Base-by-base conservation (phyloP, 2,329 filamentous ascomycete species). In the Trichoderma breve region DNA sequence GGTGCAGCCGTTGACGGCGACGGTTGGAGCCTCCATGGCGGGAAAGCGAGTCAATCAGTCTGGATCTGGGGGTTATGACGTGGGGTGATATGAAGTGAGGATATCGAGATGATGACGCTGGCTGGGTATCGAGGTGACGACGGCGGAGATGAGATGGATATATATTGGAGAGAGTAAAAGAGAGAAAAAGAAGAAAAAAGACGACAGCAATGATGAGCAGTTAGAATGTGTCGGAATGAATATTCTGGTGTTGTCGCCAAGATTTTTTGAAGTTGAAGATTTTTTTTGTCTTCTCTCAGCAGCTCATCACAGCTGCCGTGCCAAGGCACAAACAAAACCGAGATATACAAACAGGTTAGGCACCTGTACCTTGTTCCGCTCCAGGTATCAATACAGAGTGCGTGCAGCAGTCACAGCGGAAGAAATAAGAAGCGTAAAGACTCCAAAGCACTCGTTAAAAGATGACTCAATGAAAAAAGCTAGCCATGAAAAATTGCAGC, bases 1-100 rank as follows among this genome's bases (percentile, higher is more conserved):
- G 66, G 72, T 73, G 71, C 75, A 75, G 68, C 74, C 75, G 66
- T 76, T 76, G 68, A 77, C 66, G 36, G 63, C 32, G 62, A 79
- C 74, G 21, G 72, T 68, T 18, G 72, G 72, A 2, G 61, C 34
- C 11, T 64, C 28, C 11, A 34, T 39, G n/a, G 30, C 9, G 24
- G 21, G 43, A 2, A 21, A 21, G 9, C 43, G 43, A 51, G 43
- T 21, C 43, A 51, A n/a, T 18, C 32, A 39, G 36, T n/a, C 39
- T 4, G 14, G 39, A 39, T 47, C 43, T 51, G 43, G n/a, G 43
- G 43, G 5, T 53, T 53, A 53, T 53, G 47, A 53, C 21, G 47
- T 53, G 47, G 47, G 47, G 47, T 12, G 47, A 24, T 53, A 24
- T 14, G 9, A 24, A 14, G 47, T 9, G 47, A 24, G 11, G 47